Evolutionary conservation across 805 yeast species (phyloP).

Genomic region (Candida qinlingensis): DNA sequence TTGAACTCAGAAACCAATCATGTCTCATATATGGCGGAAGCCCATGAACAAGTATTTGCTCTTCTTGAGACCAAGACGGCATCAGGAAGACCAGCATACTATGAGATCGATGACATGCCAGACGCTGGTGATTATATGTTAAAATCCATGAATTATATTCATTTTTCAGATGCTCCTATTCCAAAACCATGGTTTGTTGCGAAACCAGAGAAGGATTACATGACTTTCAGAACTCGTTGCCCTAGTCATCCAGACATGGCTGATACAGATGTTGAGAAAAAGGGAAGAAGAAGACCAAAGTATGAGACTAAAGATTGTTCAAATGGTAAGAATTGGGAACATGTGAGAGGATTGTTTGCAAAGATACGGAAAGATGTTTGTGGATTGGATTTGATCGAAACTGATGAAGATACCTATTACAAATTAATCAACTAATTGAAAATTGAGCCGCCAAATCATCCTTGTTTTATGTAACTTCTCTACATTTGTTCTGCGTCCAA

Average conservation of each 20-base stretch:
- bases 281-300: slow-evolving; percentile 2
- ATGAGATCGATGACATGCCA: slow-evolving; percentile 11
- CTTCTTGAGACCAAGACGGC: slow-evolving; percentile 16
- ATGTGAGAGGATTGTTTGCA: slow-evolving; percentile 10
- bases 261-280: slow-evolving; percentile 28
- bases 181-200: slow-evolving; percentile 56
- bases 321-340: slow-evolving; percentile 21
- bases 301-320: slow-evolving; percentile 15
- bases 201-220: slow-evolving; percentile 8
- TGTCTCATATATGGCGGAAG: slow-evolving; percentile 36
- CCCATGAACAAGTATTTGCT: slow-evolving; percentile 35
- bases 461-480: too few relatives aligned
- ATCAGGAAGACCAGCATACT: slow-evolving; percentile 14
- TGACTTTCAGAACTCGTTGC: slow-evolving; percentile 16
- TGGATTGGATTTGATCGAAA: slow-evolving; percentile 16
- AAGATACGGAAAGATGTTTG: slow-evolving; percentile 21
- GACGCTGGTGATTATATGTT: slow-evolving; percentile 17
- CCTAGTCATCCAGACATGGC: slow-evolving; percentile 11
- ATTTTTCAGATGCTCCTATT: slow-evolving; percentile 62
- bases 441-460: too few relatives aligned
- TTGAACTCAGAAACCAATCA: slow-evolving; percentile 33
- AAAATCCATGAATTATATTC: slow-evolving; percentile 40
- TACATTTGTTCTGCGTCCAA: too few relatives aligned
- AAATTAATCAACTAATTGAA: slow-evolving; percentile 22
- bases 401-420: slow-evolving; percentile 18